Conservation (phyloP, 805 yeast species). For the Scheffersomyces stipitis region DNA sequence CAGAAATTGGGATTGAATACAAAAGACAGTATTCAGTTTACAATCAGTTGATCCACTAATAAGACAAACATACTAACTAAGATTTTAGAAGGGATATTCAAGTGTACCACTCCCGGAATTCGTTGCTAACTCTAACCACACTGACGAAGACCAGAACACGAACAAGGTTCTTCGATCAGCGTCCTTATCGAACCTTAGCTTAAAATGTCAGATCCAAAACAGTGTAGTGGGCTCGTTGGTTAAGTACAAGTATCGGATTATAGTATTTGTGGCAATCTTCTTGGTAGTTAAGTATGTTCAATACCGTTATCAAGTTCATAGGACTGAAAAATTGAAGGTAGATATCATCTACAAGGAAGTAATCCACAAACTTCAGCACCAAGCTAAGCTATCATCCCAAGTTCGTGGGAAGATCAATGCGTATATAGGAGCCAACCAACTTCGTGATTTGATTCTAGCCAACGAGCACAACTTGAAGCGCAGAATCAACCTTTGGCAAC, state of each 20-base stretch:
- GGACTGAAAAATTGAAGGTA: constrained; percentile 40
- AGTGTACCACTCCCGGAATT: constrained; percentile 10
- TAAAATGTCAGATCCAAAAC: constrained; percentile 56
- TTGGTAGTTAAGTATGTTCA: constrained; percentile 23
- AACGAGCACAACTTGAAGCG: constrained; percentile 36
- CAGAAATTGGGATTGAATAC: too few species aligned
- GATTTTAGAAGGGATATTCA: constrained; percentile 12
- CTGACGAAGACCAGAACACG: constrained; percentile 38
- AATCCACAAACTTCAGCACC: constrained; percentile 49
- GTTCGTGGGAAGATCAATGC: constrained; percentile 34
- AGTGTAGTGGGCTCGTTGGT: constrained; percentile 43
- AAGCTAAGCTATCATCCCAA: constrained; percentile 31
- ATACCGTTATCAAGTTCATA: constrained; percentile 35
- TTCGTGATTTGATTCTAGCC: constrained; percentile 62
- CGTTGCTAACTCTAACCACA: constrained; percentile 35
- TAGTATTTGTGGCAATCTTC: constrained; percentile 14
- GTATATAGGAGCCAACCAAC: constrained; percentile 67
- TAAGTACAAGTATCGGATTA: constrained; percentile 20
- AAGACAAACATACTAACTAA: constrained; percentile 9
- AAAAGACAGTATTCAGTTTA: not conserved
- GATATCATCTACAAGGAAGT: constrained; percentile 49
- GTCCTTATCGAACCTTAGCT: constrained; percentile 62
- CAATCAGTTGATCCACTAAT: not conserved
- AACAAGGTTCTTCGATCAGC: constrained; percentile 68
- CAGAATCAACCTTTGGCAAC: constrained; percentile 54